Evolutionary conservation across 352 stramenopile genomes (phyloP), one percentile per base, ranked within the genome.

Genomic region (Peronospora tabacina): DNA sequence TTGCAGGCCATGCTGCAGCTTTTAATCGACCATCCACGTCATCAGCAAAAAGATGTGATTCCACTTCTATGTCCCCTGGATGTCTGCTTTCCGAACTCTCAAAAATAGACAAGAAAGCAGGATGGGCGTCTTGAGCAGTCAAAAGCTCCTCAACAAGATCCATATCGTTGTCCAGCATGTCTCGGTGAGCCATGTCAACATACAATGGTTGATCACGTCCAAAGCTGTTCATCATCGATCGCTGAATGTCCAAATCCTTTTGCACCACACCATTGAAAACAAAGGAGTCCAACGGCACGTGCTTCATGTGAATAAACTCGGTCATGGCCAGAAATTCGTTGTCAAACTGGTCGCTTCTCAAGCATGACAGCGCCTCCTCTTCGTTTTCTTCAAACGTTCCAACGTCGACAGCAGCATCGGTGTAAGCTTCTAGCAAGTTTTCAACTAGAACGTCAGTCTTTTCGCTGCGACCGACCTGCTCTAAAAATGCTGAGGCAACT

Each of bases 201-300:
- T 83, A 93, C 4, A 87, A 42, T 5, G 55, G 61, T 44, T 97
- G 87, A 43, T 97, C 89, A 45, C 80, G 66, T 2, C 77, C 76
- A 20, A 95, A 72, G 43, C 86, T 68, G 5, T 46, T 49, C 75
- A 95, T 91, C 40, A 95, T 69, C 2, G 81, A 63, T 28, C 59
- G 63, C 60, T 94, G 73, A 28, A 95, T 41, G 26, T 90, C 72
- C 13, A 87, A 41, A 35, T 79, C 66, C 11, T 66, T 75, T 28
- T 75, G 69, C 3, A 96, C 36, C 28, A 95, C 70, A 28, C 88
- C 88, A 52, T 97, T 97, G 32, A 97, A 87, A 7, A 90, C 57
- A 28, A 78, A 77, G 7, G 63, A 90, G 17, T 77, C 68, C 13
- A 92, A 52, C 17, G 75, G 78, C 24, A 96, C 28, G 42, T 92